Conservation (phyloP, 331 rosid genomes). For the Dryas integrifolia region DNA sequence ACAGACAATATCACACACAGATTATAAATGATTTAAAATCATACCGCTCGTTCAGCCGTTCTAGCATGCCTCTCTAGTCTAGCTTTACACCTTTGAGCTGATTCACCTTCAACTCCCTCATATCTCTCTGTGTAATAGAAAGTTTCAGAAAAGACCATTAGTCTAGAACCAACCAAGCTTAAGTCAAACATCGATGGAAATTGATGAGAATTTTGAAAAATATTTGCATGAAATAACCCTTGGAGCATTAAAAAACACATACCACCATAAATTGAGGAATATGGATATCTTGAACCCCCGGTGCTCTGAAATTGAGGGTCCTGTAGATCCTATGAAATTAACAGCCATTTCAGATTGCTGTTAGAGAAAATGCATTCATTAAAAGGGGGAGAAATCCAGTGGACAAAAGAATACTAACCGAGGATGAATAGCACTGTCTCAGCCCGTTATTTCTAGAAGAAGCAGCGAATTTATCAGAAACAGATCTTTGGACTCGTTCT, state of each 20-base stretch:
- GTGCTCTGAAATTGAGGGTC: conserved; percentile 46
- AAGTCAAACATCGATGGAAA: conserved; percentile 17
- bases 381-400: conserved; percentile 15
- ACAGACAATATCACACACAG: conserved; percentile 1
- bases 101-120: conserved; percentile 70
- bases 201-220: conserved; percentile 18
- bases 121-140: conserved; percentile 53
- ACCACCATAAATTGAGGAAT: conserved; percentile 58
- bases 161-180: conserved; percentile 25
- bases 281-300: conserved; percentile 44
- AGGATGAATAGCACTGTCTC: conserved; percentile 59
- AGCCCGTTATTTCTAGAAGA: conserved; percentile 49
- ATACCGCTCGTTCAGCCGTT: conserved; percentile 87
- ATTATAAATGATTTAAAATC: conserved; percentile 28
- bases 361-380: conserved; percentile 17
- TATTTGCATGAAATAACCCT: background rate
- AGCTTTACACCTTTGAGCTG: conserved; percentile 88
- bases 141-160: conserved; percentile 33
- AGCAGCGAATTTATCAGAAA: conserved; percentile 58
- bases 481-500: conserved; percentile 73
- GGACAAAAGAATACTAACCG: conserved; percentile 43
- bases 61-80: conserved; percentile 87
- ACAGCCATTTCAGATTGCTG: conserved; percentile 24
- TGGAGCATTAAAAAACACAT: conserved; percentile 27
- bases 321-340: conserved; percentile 52